Percentiles rank a stretch among this genome's conserved stretches.
Conservation (phyloP, 1,284 basidiomycete genomes). For the Ustilago xerochloae region DNA sequence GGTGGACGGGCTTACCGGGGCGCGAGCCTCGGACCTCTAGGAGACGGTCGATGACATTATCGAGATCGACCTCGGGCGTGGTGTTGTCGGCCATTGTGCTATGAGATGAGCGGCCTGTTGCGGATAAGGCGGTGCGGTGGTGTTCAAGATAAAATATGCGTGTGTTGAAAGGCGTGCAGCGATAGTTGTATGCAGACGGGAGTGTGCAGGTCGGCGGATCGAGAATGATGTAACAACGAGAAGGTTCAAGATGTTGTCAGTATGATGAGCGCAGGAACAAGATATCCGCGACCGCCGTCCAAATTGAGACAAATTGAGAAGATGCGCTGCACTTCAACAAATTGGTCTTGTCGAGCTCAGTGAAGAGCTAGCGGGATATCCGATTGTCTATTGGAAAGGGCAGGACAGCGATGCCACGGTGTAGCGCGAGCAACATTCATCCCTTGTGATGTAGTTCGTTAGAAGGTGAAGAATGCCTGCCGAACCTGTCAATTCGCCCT, state of each 20-base stretch:
- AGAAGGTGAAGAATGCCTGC: no score
- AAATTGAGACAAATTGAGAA: no score
- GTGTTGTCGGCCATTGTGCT: conserved; percentile 63
- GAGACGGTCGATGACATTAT: conserved; percentile 68
- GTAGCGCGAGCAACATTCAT: no score
- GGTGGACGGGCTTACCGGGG: conserved; percentile 91
- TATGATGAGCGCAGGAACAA: neutral
- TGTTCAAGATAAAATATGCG: neutral
- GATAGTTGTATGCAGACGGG: neutral
- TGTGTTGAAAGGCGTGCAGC: neutral
- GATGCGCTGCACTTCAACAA: no score
- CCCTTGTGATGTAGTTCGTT: no score
- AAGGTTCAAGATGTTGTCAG: neutral
- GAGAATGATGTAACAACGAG: neutral
- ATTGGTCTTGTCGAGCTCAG: no score
- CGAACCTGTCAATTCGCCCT: no score
- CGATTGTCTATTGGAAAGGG: no score
- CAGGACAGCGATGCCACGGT: no score
- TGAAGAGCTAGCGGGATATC: no score
- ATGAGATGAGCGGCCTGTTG: conserved; percentile 24
- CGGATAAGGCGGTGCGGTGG: neutral
- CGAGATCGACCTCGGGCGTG: conserved; percentile 66
- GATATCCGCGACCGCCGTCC: no score
- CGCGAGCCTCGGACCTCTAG: conserved; percentile 82
- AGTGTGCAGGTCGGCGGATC: neutral